Conservation (phyloP, 371 early-diverging fungal species). For the Mucor velutinosus region DNA sequence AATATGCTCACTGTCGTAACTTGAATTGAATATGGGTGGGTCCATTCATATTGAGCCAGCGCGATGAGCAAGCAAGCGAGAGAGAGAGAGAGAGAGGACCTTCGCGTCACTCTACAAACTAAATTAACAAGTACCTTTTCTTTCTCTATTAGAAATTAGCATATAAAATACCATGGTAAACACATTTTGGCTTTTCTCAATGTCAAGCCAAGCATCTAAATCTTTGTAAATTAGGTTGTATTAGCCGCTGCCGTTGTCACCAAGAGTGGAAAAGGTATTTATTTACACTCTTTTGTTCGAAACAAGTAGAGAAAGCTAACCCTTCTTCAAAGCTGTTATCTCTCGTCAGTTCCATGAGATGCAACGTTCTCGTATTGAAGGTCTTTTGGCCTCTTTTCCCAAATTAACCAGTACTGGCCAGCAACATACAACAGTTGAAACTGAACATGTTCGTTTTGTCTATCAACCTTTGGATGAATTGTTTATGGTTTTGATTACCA, state of each 20-base stretch:
- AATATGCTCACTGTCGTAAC: not conserved
- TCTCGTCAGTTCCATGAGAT: slow-evolving; percentile 97
- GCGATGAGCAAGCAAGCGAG: not conserved
- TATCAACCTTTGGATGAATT: slow-evolving; percentile 96
- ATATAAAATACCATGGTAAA: not conserved
- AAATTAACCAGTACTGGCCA: slow-evolving; percentile 89
- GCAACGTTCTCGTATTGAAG: slow-evolving; percentile 96
- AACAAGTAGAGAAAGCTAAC: not conserved
- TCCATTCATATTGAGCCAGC: slow-evolving; percentile 4
- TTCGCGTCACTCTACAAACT: not conserved
- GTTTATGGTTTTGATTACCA: slow-evolving; percentile 89
- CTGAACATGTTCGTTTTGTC: slow-evolving; percentile 95
- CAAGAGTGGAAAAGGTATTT: slow-evolving; percentile 90
- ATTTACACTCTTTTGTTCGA: not conserved
- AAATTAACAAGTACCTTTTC: not conserved
- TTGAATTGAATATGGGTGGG: not conserved
- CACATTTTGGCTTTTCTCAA: not conserved
- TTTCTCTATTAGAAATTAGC: not conserved
- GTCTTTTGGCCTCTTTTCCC: slow-evolving; percentile 93
- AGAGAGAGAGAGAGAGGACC: not conserved
- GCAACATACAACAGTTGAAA: slow-evolving; percentile 97
- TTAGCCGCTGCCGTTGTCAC: slow-evolving; percentile 91
- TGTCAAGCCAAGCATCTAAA: not conserved
- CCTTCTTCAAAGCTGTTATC: slow-evolving; percentile 73
- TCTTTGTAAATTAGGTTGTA: slow-evolving; percentile 58